phyloP scores from a whole-genome alignment of 805 yeast species.

The Metschnikowia bowlesiae region DNA sequence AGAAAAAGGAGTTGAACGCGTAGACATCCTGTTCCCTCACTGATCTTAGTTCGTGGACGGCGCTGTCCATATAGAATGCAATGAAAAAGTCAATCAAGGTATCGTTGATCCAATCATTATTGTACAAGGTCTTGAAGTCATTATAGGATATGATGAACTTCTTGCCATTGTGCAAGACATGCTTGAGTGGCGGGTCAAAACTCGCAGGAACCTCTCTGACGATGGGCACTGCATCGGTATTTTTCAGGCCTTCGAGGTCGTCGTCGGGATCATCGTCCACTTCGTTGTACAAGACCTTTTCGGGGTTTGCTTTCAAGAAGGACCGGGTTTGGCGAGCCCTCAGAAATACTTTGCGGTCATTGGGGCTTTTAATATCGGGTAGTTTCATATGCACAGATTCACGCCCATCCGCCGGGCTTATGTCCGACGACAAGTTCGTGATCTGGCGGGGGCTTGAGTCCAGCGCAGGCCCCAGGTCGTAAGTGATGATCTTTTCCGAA shows the following conservation, averaged over 20 bases:
- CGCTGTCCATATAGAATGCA: conserved; percentile 47
- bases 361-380: not conserved
- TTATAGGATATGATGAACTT: conserved; percentile 54
- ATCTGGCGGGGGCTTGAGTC: not conserved
- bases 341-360: not conserved
- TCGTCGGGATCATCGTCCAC: conserved; percentile 3
- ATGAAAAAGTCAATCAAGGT: conserved; percentile 81
- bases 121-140: conserved; percentile 76
- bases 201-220: conserved; percentile 27
- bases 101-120: conserved; percentile 87
- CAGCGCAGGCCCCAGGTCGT: not conserved
- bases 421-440: not conserved
- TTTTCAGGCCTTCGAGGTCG: not conserved
- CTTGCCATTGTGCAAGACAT: conserved; percentile 51
- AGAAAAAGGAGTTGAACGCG: conserved; percentile 82
- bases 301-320: conserved; percentile 1
- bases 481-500: not conserved
- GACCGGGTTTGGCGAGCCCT: conserved; percentile 1
- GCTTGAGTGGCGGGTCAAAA: conserved; percentile 45
- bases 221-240: conserved; percentile 1
- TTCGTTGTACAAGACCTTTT: conserved; percentile 2
- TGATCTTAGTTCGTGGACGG: conserved; percentile 19
- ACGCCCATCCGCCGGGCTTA: not conserved
- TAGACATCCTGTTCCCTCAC: conserved; percentile 39
- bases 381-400: not conserved